Evolutionary conservation across 2,329 filamentous ascomycete species (phyloP), one percentile per base, ranked within the genome.

Genomic region (Mycocentrospora acerina): DNA sequence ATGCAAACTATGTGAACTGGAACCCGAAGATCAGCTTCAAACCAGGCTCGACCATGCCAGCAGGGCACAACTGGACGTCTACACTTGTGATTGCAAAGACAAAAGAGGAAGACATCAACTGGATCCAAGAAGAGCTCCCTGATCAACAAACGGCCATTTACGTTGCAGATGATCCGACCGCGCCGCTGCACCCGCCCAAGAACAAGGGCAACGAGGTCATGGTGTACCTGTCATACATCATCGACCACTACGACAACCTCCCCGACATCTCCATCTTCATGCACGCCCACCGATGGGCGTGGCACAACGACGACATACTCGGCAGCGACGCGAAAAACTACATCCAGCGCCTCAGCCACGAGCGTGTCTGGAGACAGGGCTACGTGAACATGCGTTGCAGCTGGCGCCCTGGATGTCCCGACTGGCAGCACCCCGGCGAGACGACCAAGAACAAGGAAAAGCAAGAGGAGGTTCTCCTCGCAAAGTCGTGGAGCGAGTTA

Each of bases 201-300:
- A 78, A 79, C 53, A 81, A 81, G 59, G 81, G 81, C 24, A 77
- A 81, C 52, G 81, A 85, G 62, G 80, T 78, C 24, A 77, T 80
- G 66, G 74, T 80, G 7, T 83, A 84, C 56, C 70, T 82, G 25
- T 77, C 73, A 26, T 83, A 80, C 61, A 74, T 84, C 52, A 75
- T 81, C 52, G 78, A 82, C 57, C 73, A 78, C 59, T 84, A 85
- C 64, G 72, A 83, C 45, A 53, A 69, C 3, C 71, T 85, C 4
- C 74, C 79, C 2, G 78, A 81, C 37, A 71, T 82, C 44, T 70
- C 71, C 22, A 75, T 84, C 47, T 82, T 85, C 64, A 75, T 81
- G 61, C 81, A 85, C 55, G 73, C 78, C 14, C 77, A 83, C 47
- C 76, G 80, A 29, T 66, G 66, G 22, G 69, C 76, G 31, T 81